These are phyloP conservation scores for Corynespora cassiicola DNA, from an alignment of 2,329 filamentous ascomycete species.

Conservation along the genomic window DNA sequence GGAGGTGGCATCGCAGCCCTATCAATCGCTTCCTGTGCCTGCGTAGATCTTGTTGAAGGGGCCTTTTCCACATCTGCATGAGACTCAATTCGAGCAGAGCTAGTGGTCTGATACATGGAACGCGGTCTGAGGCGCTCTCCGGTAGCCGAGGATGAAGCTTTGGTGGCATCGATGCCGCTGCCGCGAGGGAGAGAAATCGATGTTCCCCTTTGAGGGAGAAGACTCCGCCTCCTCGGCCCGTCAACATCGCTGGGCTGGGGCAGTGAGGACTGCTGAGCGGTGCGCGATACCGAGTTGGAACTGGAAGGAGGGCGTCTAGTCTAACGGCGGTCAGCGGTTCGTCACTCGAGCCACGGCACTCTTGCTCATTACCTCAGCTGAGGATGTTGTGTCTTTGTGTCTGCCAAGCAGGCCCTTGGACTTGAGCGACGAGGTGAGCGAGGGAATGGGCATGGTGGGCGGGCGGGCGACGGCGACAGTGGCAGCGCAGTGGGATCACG, in stretches of 20 bases:
- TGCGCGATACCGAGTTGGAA: no score
- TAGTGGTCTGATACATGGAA: conserved; percentile 39
- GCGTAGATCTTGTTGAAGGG: conserved; percentile 18
- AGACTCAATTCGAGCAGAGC: conserved; percentile 12
- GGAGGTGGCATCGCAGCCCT: no score
- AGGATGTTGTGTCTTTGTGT: conserved; percentile 13
- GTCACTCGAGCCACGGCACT: no score
- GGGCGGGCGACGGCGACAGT: not conserved
- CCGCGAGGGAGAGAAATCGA: conserved; percentile 18
- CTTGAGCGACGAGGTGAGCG: conserved; percentile 25
- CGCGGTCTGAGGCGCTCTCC: conserved; percentile 35
- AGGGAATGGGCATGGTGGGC: conserved; percentile 27
- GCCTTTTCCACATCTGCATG: conserved; percentile 12
- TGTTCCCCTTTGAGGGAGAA: conserved; percentile 42
- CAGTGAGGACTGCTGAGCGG: no score
- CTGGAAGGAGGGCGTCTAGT: no score
- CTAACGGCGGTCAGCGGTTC: no score
- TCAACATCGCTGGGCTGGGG: conserved; percentile 17
- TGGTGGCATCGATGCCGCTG: conserved; percentile 4
- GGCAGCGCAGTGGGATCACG: not conserved
- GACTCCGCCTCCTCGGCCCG: conserved; percentile 27
- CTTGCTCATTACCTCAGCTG: conserved; percentile 13
- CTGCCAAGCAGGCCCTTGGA: conserved; percentile 19
- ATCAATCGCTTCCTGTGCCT: conserved; percentile 23
- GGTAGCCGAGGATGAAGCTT: no score